phyloP scores from a whole-genome alignment of 2,329 filamentous ascomycete species.

The Phoma sp. region DNA sequence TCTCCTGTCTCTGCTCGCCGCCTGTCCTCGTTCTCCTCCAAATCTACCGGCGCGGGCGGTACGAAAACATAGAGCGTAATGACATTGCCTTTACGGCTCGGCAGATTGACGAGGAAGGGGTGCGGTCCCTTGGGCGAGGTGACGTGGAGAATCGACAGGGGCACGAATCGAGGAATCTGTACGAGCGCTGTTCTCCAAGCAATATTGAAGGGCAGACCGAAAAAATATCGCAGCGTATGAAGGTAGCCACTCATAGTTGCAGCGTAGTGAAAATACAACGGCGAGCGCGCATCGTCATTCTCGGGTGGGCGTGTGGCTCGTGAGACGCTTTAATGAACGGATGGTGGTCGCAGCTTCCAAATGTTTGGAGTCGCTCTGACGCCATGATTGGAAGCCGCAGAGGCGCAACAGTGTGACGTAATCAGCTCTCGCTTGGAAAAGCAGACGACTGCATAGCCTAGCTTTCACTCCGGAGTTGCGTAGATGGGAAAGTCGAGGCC shows the following conservation, averaged over 20 bases:
- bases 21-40: conserved; percentile 27
- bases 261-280: background rate
- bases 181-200: conserved; percentile 48
- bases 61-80: conserved; percentile 52
- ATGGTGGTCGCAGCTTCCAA: conserved; percentile 13
- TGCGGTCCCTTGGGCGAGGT: conserved; percentile 51
- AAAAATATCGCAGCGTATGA: conserved; percentile 43
- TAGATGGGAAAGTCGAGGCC: conserved; percentile 9
- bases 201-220: conserved; percentile 44
- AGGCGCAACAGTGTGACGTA: conserved; percentile 3
- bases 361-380: conserved; percentile 8
- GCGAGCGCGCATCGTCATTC: conserved; percentile 5
- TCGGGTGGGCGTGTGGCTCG: conserved; percentile 1
- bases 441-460: background rate
- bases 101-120: conserved; percentile 50
- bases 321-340: background rate
- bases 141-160: conserved; percentile 44
- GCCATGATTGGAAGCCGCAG: conserved; percentile 11
- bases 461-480: conserved; percentile 8
- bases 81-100: conserved; percentile 45
- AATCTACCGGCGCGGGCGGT: conserved; percentile 43
- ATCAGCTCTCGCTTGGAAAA: background rate
- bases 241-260: conserved; percentile 39
- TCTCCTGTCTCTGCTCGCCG: conserved; percentile 29
- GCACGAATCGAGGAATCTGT: conserved; percentile 47